phyloP scores from a whole-genome alignment of 75 land plant genomes.

The Azolla pinnata region DNA sequence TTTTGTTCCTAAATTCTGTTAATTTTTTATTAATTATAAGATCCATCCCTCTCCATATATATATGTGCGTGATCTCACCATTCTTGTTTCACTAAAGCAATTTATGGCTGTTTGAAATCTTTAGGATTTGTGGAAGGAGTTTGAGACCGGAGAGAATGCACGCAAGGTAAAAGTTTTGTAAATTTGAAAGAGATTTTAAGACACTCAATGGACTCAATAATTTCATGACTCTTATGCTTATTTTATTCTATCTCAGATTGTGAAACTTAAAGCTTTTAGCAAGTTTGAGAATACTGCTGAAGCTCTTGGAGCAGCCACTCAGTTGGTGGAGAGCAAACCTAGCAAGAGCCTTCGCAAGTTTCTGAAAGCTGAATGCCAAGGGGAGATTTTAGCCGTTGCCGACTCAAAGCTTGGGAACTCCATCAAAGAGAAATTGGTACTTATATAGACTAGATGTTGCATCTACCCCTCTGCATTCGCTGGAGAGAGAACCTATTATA shows the following conservation, averaged over 20 bases:
- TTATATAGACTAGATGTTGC: too few relatives aligned
- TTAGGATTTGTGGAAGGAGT: conserved; percentile 85
- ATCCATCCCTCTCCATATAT: too few relatives aligned
- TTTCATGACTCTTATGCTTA: background rate
- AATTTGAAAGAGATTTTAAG: background rate
- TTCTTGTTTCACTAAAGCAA: too few relatives aligned
- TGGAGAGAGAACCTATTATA: too few relatives aligned
- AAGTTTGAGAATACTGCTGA: conserved; percentile 94
- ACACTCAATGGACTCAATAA: background rate
- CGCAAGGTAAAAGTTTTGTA: conserved; percentile 42
- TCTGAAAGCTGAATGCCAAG: conserved; percentile 61
- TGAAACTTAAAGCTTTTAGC: conserved; percentile 79
- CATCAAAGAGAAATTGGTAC: conserved; percentile 78
- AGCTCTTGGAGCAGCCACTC: conserved; percentile 59
- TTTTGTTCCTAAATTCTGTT: too few relatives aligned
- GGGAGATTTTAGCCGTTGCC: conserved; percentile 79
- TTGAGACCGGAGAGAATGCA: conserved; percentile 61
- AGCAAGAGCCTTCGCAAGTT: conserved; percentile 84
- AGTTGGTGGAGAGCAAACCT: conserved; percentile 74
- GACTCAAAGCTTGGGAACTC: conserved; percentile 91
- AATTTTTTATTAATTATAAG: too few relatives aligned
- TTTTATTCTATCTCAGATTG: conserved; percentile 38
- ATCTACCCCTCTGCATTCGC: too few relatives aligned
- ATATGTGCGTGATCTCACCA: too few relatives aligned
- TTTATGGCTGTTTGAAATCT: too few relatives aligned